Base-by-base conservation (phyloP, 352 stramenopile species). In the Phytopythium litorale region DNA sequence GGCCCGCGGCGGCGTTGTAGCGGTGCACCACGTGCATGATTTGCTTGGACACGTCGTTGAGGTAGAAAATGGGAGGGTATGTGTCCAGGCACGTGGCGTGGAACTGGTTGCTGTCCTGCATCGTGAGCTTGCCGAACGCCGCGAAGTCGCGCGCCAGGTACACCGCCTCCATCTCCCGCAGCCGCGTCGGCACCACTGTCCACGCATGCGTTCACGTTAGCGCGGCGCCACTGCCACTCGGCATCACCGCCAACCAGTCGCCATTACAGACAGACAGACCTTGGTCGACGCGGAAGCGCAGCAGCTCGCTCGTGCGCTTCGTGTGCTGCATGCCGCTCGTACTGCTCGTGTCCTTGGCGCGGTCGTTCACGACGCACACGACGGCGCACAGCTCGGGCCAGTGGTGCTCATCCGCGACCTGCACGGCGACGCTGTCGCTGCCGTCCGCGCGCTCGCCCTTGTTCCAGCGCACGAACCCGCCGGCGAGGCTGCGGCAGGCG, bases 101-200 rank as follows among this genome's bases (percentile, higher is more conserved):
- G 73, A 99, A 99, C 68, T 99, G 94, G 81, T 99, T 99, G 62
- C 86, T 96, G 79, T 99, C 97, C 65, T 94, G 84, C 97, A 99
- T 99, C 19, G 96, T 99, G n/a, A 99, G 75, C 49, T 89, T 83
- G 40, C 87, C 97, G 74, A 99, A 99, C 5, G 78, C 74, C 55
- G 78, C 73, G 81, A 99, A 99, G 75, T 99, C 96, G 35, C 88
- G 87, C 11, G 64, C 72, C 32, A 85, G 67, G 65, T 96, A 98
- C 0, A 96, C 96, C 19, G 68, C 68, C 71, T 98, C 85, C 56
- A 99, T 98, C n/a, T 67, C 71, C 51, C 74, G 58, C 65, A 99
- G 84, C 4, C 96, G 84, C 48, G 86, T 63, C 2, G 88, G 66
- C 16, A 99, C 96, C 37, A 98, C 78, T 56, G 32, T 11, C 35